Base-by-base conservation (phyloP, 2,329 filamentous ascomycete genomes). In the Beauveria sp. region DNA sequence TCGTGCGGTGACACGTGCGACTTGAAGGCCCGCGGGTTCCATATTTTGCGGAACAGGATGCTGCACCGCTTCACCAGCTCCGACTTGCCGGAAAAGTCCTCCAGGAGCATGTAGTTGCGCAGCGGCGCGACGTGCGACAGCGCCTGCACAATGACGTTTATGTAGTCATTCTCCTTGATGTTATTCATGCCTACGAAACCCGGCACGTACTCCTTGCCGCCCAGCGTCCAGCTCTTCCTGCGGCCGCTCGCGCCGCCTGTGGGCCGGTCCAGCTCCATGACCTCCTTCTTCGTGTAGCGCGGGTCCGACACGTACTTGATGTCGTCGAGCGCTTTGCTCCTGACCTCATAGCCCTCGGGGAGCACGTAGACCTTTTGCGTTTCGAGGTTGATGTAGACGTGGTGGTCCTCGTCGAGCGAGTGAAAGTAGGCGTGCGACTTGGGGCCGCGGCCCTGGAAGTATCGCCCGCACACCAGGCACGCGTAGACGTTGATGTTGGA, bases 121-220 rank as follows among this genome's bases (percentile, higher is more conserved):
- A 99, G 79, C 4, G 95, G 93, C 22, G 87, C 80, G 28, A 98
- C 91, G 74, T 99, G 95, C 3, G 93, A 88, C 43, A 99, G 82
- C 7, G 93, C 88, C 74, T 99, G 95, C 54, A 96, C 88, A 3
- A 97, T 85, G 28, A 96, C 93, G 72, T 99, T 99, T 71, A 98
- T 83, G 77, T 99, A 99, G 78, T 99, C 95, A 77, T 99, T 99
- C 62, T 95, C 91, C 75, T 99, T 99, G 81, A 99, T 97, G 77
- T 99, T 99, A 81, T 99, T 99, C 90, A 99, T 96, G 66, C 95
- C 95, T 64, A 99, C 91, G 72, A 93, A 99, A 6, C 95, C 93
- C 22, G 95, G 95, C 66, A 88, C 88, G 76, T 99, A 99, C 72
- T 89, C 86, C 74, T 89, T 90, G 65, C 91, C 91, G 55, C 81